These are phyloP conservation scores for Beauveria rudraprayagi DNA, from an alignment of 2,329 filamentous ascomycete species.

Conservation along the genomic window DNA sequence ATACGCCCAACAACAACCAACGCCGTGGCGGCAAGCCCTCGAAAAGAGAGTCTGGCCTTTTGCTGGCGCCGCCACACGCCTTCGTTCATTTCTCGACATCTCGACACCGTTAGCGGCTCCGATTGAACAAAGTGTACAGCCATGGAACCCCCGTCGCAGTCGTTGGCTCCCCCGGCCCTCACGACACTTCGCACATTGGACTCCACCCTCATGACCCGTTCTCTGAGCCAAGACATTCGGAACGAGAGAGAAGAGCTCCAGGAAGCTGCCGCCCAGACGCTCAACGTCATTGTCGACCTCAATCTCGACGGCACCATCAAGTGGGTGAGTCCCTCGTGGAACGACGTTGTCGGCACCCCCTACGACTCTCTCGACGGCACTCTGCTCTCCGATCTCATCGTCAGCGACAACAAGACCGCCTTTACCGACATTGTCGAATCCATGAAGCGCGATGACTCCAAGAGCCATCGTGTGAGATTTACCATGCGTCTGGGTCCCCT, in stretches of 20 bases:
- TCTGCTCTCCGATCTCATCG: slow-evolving; percentile 70
- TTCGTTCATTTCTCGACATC: not conserved
- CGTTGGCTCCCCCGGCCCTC: slow-evolving; percentile 46
- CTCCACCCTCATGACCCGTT: slow-evolving; percentile 48
- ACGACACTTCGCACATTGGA: slow-evolving; percentile 43
- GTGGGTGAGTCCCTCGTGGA: slow-evolving; percentile 96
- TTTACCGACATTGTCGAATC: slow-evolving; percentile 80
- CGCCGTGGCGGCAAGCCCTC: not conserved
- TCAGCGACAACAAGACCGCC: slow-evolving; percentile 66
- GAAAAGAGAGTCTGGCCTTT: not conserved
- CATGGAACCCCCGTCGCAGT: slow-evolving; percentile 35
- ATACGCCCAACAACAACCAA: not conserved
- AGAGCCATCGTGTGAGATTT: slow-evolving; percentile 84
- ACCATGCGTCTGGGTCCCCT: slow-evolving; percentile 60
- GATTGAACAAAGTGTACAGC: slow-evolving; percentile 16
- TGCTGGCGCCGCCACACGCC: not conserved
- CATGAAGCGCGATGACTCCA: slow-evolving; percentile 87
- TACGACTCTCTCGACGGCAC: slow-evolving; percentile 66
- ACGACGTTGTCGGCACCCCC: slow-evolving; percentile 78
- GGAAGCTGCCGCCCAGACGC: slow-evolving; percentile 89
- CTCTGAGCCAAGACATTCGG: slow-evolving; percentile 81
- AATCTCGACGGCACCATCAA: slow-evolving; percentile 83
- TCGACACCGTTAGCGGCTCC: not conserved
- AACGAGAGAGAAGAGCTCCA: slow-evolving; percentile 90
- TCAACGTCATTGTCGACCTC: slow-evolving; percentile 93